phyloP scores from a whole-genome alignment of 257 asterid genomes.

The Solanum clarkiae region DNA sequence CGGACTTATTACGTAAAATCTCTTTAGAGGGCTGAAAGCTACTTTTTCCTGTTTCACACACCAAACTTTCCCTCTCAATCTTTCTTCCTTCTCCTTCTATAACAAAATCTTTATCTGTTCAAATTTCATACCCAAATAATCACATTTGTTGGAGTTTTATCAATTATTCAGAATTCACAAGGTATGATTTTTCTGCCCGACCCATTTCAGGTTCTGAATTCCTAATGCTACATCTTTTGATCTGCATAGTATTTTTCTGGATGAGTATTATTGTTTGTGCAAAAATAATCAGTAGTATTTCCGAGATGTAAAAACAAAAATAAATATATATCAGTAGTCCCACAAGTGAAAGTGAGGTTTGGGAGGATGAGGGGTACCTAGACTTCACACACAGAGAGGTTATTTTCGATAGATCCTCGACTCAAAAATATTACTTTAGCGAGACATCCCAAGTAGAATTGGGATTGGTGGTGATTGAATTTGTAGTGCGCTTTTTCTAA shows the following conservation, averaged over 20 bases:
- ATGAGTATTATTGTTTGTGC: background rate
- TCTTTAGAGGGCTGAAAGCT: no score
- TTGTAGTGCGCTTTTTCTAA: background rate
- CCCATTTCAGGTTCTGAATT: no score
- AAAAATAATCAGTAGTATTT: background rate
- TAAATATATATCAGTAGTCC: background rate
- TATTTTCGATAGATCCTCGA: fast-evolving
- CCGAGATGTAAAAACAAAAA: background rate
- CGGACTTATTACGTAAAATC: no score
- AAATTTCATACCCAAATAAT: background rate
- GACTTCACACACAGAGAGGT: background rate
- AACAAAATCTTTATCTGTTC: background rate
- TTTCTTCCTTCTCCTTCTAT: background rate
- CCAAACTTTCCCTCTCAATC: no score
- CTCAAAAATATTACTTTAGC: no score
- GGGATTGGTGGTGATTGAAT: background rate
- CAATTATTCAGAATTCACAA: background rate
- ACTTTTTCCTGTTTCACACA: no score
- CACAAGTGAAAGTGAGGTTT: no score
- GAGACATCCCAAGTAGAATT: background rate
- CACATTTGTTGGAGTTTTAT: background rate
- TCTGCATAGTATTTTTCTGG: background rate
- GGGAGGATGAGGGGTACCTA: background rate
- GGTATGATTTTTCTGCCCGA: background rate
- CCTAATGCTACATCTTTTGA: background rate